These are phyloP conservation scores for Vanilla planifolia DNA, from an alignment of 106 monocot species.

Conservation along the genomic window DNA sequence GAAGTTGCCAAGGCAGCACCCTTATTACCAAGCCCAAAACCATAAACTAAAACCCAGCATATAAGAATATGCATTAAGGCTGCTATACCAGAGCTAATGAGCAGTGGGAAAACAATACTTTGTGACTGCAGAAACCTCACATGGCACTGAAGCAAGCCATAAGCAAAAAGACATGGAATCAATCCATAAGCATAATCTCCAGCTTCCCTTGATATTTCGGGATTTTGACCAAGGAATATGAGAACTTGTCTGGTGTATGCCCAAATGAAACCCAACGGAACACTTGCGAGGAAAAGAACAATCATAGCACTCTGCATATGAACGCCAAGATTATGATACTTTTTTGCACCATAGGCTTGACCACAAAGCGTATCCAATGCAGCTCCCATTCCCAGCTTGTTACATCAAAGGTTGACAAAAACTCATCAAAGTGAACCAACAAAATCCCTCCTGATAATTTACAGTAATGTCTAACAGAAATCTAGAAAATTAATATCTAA, in stretches of 20 bases:
- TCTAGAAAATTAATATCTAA: neutral
- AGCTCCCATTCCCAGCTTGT: slow-evolving; percentile 66
- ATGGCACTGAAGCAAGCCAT: slow-evolving; percentile 65
- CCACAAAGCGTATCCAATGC: slow-evolving; percentile 84
- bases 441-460: neutral
- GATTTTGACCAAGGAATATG: slow-evolving; percentile 40
- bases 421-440: neutral
- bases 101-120: slow-evolving; percentile 51
- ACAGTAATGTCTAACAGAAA: neutral
- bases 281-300: slow-evolving; percentile 40
- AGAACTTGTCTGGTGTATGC: slow-evolving; percentile 58
- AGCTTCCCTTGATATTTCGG: slow-evolving; percentile 63
- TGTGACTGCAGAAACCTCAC: slow-evolving; percentile 50
- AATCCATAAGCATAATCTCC: slow-evolving; percentile 62
- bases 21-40: slow-evolving; percentile 38
- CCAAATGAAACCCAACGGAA: slow-evolving; percentile 58
- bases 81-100: slow-evolving; percentile 47
- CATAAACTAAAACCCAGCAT: slow-evolving; percentile 62
- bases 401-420: neutral
- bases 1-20: slow-evolving; percentile 64
- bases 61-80: slow-evolving; percentile 42
- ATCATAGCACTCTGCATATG: slow-evolving; percentile 64
- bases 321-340: slow-evolving; percentile 55
- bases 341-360: slow-evolving; percentile 68
- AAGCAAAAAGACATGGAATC: slow-evolving; percentile 66